Evolutionary conservation across 176 grass and related monocot genomes (phyloP), one percentile per base, ranked within the genome.

Genomic region (Cymbopogon citratus): DNA sequence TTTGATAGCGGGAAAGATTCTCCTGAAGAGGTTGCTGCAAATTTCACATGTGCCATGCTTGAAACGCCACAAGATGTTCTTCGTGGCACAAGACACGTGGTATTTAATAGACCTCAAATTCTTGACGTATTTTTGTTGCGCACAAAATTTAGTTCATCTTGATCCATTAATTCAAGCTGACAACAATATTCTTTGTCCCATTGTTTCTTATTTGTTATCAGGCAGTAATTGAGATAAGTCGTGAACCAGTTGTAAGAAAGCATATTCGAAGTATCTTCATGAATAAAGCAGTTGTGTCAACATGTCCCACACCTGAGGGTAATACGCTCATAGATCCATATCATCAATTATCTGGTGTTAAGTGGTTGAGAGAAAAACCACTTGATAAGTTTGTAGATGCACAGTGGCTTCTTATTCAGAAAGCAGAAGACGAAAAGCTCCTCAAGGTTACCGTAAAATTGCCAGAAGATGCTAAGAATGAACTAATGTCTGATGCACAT

Each of bases 321-420:
- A 90, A 89, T 84, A 76, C 62, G 5, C 84, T 83, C 65, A 95
- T 98, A 70, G 92, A 98, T 86, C 34, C 81, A 56, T 89, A 93
- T 85, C 96, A 98, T 79, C 82, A 79, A 57, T 69, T 98, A 86
- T 91, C 90, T 23, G 80, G 89, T 81, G 82, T 88, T 76, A 88
- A 95, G 79, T 95, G 96, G 92, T 59, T 98, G 23, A 83, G 75
- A 45, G 87, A 93, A 59, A 98, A 98, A 68, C 96, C 96, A 70
- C 80, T 98, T 63, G 76, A 71, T 54, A 89, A 90, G 68, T 98
- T 98, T 91, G 48, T 28, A 48, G 96, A 98, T 85, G 84, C 78
- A 51, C 92, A 98, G 56, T 98, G 92, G 96, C 73, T 98, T 46
- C 92, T 98, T 84, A 93, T 98, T 85, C 96, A 98, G 88, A 98